Base-by-base conservation (phyloP, 2,329 filamentous ascomycete species). In the Penicillium hordei region DNA sequence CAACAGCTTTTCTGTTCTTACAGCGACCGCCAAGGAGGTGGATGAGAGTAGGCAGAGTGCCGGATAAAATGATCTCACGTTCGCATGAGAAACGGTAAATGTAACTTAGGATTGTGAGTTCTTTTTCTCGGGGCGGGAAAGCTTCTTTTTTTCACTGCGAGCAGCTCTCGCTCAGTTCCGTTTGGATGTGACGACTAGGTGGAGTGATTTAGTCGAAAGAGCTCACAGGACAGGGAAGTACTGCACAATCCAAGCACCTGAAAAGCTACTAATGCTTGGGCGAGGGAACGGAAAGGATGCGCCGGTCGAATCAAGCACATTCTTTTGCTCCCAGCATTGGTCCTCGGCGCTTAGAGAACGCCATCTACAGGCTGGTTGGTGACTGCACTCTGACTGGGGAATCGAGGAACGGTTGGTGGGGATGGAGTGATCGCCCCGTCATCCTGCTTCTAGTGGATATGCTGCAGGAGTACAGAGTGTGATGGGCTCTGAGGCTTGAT, bases 131-230 rank as follows among this genome's bases (percentile, higher is more conserved):
- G 27, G 59, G 57, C 61, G 64, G 64, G 53, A 60, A 65, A 62
- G 58, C 62, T 65, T 66, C 64, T 67, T 61, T 66, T 54, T 65
- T 66, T 65, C 62, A 65, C 57, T 64, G 51, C 48, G 45, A 46
- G 45, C 56, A 52, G 46, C 33, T 59, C 33, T 46, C 40, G 13
- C 38, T 31, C 42, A 38, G 43, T 36, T 42, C 52, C 36, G 52
- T 34, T 36, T 45, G 57, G 58, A 54, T 60, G 57, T 57, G 62
- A 62, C 48, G 57, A 45, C 58, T 34, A 23, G 57, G 57, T 58
- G 60, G 57, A 58, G 54, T 51, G 42, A 54, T 52, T 56, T 21
- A 43, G 19, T 43, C 19, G 21, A 29, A 33, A 15, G 31, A 23
- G 15, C 31, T 27, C 21, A 17, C 29, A 12, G 29, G 25, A n/a